Conservation (phyloP, 768 basidiomycete species). For the Boletus subparvulus region DNA sequence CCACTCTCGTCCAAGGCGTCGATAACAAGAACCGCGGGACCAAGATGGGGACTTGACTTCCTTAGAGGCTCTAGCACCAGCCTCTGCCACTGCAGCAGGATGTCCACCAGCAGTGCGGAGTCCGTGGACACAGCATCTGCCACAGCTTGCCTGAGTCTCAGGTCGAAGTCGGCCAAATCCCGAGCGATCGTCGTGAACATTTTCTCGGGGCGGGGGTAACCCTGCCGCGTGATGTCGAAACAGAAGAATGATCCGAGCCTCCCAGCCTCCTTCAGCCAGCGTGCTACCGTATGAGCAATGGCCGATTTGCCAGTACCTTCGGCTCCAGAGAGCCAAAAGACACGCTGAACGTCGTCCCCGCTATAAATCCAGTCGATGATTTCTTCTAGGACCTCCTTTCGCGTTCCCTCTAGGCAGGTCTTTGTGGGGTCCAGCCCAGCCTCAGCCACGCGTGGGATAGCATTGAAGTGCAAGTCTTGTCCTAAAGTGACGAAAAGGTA, state of each 20-base stretch:
- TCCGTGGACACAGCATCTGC: not conserved
- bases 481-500: not conserved
- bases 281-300: not conserved
- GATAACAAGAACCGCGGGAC: not conserved
- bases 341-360: not conserved
- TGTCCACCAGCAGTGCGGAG: not conserved
- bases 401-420: not conserved
- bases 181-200: not conserved
- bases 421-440: not conserved
- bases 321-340: not conserved
- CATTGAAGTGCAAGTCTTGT: not conserved
- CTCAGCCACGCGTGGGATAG: not conserved
- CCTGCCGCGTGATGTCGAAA: not conserved
- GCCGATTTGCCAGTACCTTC: not conserved
- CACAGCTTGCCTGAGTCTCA: not conserved
- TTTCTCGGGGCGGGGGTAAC: too few relatives aligned
- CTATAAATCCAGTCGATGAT: not conserved
- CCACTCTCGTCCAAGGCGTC: not conserved
- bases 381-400: not conserved
- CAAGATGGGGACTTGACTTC: not conserved
- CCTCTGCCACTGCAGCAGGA: not conserved
- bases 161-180: not conserved
- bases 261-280: not conserved
- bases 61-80: not conserved
- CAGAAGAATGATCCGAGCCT: not conserved